Evolutionary conservation across 139 green algal species (phyloP).

Genomic region (Chloropicon primus): DNA sequence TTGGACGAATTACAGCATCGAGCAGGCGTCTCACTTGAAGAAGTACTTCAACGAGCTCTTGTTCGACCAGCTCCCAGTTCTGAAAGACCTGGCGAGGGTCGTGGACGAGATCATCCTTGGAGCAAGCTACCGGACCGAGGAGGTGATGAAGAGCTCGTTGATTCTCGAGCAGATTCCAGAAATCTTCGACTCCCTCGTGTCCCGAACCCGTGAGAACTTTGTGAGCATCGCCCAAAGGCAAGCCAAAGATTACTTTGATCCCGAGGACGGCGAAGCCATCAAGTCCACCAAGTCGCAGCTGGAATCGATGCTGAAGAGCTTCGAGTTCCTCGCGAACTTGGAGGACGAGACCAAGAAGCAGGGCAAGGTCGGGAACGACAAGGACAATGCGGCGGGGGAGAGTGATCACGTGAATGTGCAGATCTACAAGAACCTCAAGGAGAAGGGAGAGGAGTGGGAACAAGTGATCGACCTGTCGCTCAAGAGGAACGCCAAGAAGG

Average conservation of each 20-base stretch:
- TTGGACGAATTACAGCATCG: not conserved
- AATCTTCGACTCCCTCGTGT: not conserved
- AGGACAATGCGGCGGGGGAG: too few species aligned
- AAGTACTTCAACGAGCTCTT: slow-evolving; percentile 66
- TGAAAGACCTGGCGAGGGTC: slow-evolving; percentile 53
- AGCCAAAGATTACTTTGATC: not conserved
- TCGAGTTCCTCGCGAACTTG: not conserved
- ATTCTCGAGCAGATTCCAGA: not conserved
- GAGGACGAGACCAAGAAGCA: not conserved
- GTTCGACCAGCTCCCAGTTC: slow-evolving; percentile 60
- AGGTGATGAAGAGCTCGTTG: not conserved
- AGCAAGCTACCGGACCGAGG: not conserved
- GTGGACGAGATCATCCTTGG: slow-evolving; percentile 56
- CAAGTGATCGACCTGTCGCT: not conserved
- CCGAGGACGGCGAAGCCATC: not conserved
- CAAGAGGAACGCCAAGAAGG: not conserved
- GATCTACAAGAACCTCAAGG: not conserved
- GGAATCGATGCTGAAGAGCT: not conserved
- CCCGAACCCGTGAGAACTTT: not conserved
- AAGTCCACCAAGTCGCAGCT: not conserved
- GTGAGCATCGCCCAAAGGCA: not conserved
- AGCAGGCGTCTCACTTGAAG: not conserved
- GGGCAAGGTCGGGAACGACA: not conserved
- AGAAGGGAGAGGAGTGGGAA: not conserved
- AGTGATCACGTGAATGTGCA: too few species aligned